These are phyloP conservation scores for Capronia americana DNA, from an alignment of 2,329 filamentous ascomycete genomes.

Conservation along the genomic window DNA sequence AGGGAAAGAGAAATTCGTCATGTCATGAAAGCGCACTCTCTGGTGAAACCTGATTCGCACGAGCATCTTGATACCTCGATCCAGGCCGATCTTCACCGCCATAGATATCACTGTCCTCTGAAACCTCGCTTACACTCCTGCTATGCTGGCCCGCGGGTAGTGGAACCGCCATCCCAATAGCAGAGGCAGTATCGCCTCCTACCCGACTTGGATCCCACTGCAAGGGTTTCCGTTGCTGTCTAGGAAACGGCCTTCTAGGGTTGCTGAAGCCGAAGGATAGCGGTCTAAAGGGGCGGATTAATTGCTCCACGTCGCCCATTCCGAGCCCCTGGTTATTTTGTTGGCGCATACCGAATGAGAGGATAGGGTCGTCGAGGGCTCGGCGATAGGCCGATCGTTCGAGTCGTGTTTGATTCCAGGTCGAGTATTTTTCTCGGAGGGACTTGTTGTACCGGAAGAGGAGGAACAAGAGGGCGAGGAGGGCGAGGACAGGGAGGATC, in stretches of 20 bases:
- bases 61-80: slow-evolving; percentile 24
- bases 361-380: slow-evolving; percentile 33
- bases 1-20: slow-evolving; percentile 9
- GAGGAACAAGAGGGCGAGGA: slow-evolving; percentile 28
- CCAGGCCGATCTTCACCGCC: slow-evolving; percentile 8
- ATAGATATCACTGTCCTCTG: slow-evolving; percentile 12
- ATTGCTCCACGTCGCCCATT: slow-evolving; percentile 17
- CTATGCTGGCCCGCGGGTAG: slow-evolving; percentile 18
- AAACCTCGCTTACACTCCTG: slow-evolving; percentile 11
- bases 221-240: slow-evolving; percentile 29
- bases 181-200: slow-evolving; percentile 17
- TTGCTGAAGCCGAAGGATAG: slow-evolving; percentile 32
- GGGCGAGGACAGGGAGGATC: slow-evolving; percentile 31
- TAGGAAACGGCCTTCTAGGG: slow-evolving; percentile 18
- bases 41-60: slow-evolving; percentile 12
- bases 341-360: slow-evolving; percentile 25
- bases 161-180: slow-evolving; percentile 34
- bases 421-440: slow-evolving; percentile 22
- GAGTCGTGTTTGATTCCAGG: slow-evolving; percentile 28
- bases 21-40: slow-evolving; percentile 12
- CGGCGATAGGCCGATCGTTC: slow-evolving; percentile 33
- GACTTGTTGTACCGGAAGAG: slow-evolving; percentile 29
- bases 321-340: slow-evolving; percentile 12
- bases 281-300: slow-evolving; percentile 28
- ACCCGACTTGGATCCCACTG: slow-evolving; percentile 23